Percentiles rank a stretch among this genome's conserved stretches.
Evolutionary conservation across 495 filamentous ascomycete species (phyloP).

Genomic region (Tuber calosporum): DNA sequence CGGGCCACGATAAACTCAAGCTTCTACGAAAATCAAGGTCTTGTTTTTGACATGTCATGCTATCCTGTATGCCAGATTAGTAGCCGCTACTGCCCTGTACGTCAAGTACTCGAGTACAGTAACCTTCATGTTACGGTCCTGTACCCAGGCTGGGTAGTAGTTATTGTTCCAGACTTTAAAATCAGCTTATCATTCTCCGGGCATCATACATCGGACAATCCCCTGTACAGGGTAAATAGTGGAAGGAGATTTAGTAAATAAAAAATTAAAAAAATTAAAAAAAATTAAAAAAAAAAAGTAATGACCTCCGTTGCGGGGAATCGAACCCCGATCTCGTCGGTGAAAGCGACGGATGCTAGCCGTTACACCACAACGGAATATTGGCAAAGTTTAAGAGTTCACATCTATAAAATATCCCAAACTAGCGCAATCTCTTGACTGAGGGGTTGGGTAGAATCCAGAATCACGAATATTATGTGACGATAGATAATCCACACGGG

Average conservation of each 20-base stretch:
- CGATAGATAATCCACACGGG: too few relatives aligned
- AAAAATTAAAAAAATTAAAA: slow-evolving; percentile 6
- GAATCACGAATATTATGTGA: background rate
- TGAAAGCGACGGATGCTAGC: slow-evolving; percentile 39
- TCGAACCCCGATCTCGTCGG: slow-evolving; percentile 41
- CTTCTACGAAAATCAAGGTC: background rate
- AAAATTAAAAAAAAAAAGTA: slow-evolving; percentile 9
- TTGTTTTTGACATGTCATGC: background rate
- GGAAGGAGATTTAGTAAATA: background rate
- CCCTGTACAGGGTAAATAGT: background rate
- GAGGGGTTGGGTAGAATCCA: background rate
- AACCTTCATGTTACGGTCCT: background rate
- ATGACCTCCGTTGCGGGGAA: slow-evolving; percentile 34
- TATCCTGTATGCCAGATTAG: background rate
- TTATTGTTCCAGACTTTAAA: background rate
- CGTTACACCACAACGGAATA: slow-evolving; percentile 35
- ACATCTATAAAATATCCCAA: background rate
- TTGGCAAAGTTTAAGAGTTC: background rate
- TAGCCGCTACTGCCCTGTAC: too few relatives aligned
- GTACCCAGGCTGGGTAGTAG: background rate
- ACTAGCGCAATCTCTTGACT: background rate
- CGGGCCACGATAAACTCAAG: background rate
- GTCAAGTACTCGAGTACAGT: too few relatives aligned
- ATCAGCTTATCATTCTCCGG: background rate
- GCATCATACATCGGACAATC: too few relatives aligned